Percentiles rank a stretch among this genome's conserved stretches.
These are phyloP conservation scores for Lotus japonicus DNA, from an alignment of 306 rosid species.

Conservation along the genomic window DNA sequence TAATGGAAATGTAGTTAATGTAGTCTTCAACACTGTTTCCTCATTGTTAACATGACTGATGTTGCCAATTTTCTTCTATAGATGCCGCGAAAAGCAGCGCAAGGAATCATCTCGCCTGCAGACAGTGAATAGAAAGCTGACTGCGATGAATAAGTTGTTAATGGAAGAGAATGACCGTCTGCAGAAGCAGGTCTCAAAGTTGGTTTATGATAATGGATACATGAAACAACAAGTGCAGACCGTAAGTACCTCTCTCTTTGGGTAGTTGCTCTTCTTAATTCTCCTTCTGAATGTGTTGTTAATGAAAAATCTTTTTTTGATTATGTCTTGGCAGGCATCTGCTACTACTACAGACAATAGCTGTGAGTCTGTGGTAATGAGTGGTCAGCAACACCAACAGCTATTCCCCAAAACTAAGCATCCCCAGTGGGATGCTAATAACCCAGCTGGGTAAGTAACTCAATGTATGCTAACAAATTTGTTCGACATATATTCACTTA, in stretches of 20 bases:
- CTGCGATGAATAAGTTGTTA: conserved; percentile 78
- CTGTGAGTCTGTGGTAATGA: conserved; percentile 90
- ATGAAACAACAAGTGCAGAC: conserved; percentile 57
- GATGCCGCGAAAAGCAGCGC: conserved; percentile 91
- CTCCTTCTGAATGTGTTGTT: not conserved
- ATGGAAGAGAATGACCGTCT: conserved; percentile 93
- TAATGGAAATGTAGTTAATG: not conserved
- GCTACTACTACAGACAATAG: conserved; percentile 79
- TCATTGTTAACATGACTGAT: not conserved
- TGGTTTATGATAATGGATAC: conserved; percentile 80
- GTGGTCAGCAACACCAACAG: conserved; percentile 78
- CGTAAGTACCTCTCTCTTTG: conserved; percentile 27
- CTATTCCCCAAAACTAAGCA: conserved; percentile 74
- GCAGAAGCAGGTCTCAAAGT: conserved; percentile 85
- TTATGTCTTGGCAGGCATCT: conserved; percentile 37
- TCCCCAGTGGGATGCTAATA: conserved; percentile 72
- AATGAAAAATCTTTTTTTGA: not conserved
- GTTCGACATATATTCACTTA: not conserved
- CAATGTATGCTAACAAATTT: not conserved
- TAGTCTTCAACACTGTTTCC: not conserved
- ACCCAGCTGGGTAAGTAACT: conserved; percentile 76
- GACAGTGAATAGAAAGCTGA: conserved; percentile 69
- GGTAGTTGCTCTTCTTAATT: not conserved
- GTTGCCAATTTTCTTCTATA: not conserved
- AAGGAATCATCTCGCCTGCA: conserved; percentile 75